These are phyloP conservation scores for Skeletonema potamos DNA, from an alignment of 108 stramenopile genomes.

Conservation along the genomic window DNA sequence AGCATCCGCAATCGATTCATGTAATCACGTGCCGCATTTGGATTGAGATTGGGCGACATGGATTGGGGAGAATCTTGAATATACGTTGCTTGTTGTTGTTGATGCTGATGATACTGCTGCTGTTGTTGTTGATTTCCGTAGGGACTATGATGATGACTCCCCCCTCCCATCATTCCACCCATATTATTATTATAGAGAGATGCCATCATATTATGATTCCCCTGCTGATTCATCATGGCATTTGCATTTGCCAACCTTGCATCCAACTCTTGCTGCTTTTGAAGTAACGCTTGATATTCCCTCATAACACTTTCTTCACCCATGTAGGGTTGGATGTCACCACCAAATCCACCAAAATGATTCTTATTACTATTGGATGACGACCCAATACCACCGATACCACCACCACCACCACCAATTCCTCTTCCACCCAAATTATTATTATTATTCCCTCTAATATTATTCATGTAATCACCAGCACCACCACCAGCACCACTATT, in stretches of 20 bases:
- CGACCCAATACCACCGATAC: too few species aligned
- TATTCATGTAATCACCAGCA: too few species aligned
- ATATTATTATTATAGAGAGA: not conserved
- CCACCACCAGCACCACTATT: slow-evolving; percentile 1
- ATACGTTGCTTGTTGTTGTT: not conserved
- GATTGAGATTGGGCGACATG: slow-evolving; percentile 18
- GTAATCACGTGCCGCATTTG: slow-evolving; percentile 29
- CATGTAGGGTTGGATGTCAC: slow-evolving; percentile 29
- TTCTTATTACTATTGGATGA: slow-evolving; percentile 17
- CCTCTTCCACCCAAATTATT: not conserved
- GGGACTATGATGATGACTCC: too few species aligned
- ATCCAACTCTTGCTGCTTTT: slow-evolving; percentile 40
- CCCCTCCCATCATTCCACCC: slow-evolving; percentile 5
- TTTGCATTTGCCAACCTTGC: slow-evolving; percentile 3
- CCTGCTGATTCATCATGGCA: slow-evolving; percentile 13
- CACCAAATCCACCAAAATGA: slow-evolving; percentile 6
- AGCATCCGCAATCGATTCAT: slow-evolving; percentile 34
- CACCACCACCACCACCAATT: not conserved
- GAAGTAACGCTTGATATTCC: slow-evolving; percentile 43
- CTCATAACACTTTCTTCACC: slow-evolving; percentile 34
- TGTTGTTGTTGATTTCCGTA: slow-evolving; percentile 1
- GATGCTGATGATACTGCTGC: not conserved
- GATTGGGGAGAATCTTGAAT: not conserved
- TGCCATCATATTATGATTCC: slow-evolving; percentile 9
- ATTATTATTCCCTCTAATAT: not conserved